Evolutionary conservation across 768 basidiomycete genomes (phyloP).

Genomic region (Chiua virens): DNA sequence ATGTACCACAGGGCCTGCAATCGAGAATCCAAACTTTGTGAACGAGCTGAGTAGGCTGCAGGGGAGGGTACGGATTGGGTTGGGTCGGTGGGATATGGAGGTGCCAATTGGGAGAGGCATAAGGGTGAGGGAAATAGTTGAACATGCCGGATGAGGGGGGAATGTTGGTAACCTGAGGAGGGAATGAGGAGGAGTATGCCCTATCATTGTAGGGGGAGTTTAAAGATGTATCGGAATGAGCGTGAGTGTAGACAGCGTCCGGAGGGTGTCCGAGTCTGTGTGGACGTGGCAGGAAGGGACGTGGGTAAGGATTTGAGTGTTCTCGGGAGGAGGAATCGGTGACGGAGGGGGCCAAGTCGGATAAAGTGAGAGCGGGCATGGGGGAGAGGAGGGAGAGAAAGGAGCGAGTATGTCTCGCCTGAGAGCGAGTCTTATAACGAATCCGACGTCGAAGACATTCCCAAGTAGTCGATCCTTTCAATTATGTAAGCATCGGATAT

Average conservation of each 20-base stretch:
- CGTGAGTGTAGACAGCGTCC: constrained; percentile 17
- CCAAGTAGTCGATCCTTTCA: constrained; percentile 25
- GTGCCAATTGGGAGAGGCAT: constrained; percentile 28
- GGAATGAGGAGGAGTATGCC: constrained; percentile 7
- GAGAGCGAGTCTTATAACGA: constrained; percentile 36
- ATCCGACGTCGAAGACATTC: constrained; percentile 25
- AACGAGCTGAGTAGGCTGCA: constrained; percentile 39
- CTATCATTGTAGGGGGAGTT: constrained; percentile 17
- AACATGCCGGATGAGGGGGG: constrained; percentile 24
- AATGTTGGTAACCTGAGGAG: constrained; percentile 9
- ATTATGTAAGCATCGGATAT: constrained; percentile 27
- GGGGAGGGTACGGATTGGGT: constrained; percentile 43
- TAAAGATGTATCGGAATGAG: constrained; percentile 24
- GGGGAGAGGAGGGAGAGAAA: constrained; percentile 10
- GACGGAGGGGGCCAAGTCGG: background rate
- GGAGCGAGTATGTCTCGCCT: constrained; percentile 33
- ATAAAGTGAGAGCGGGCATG: constrained; percentile 33
- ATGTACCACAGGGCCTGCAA: constrained; percentile 70
- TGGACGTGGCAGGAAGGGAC: constrained; percentile 14
- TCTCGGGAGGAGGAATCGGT: constrained; percentile 8
- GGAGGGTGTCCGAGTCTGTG: constrained; percentile 17
- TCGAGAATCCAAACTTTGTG: constrained; percentile 84
- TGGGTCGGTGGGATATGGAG: constrained; percentile 37
- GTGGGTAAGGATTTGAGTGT: constrained; percentile 23
- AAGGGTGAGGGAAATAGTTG: constrained; percentile 26